Evolutionary conservation across 176 grass and related monocot genomes (phyloP), one percentile per base, ranked within the genome.

Genomic region (Oryza officinalis): DNA sequence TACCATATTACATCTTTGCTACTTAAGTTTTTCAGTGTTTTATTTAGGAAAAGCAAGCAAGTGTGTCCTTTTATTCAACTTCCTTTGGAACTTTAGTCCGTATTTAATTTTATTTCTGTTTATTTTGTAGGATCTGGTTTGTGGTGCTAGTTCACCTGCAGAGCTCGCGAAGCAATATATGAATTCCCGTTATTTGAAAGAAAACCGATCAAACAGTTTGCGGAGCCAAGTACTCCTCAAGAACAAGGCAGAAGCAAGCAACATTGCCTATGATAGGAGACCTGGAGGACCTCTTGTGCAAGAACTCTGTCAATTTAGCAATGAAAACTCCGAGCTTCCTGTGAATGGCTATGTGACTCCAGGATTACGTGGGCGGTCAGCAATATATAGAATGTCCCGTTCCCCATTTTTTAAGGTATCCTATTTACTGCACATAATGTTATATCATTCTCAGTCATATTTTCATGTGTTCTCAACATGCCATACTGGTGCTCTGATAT

Each of bases 151-250:
- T 60, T 88, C 82, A n/a, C 93, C 93, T 41, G 32, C 80, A 33
- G 90, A 95, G 38, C 82, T 95, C 31, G 93, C 90, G 1, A 95
- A 92, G 69, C 79, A 89, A 84, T 90, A 84, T 79, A 95, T 95
- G 93, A 85, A 71, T 81, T 81, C 87, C 49, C 86, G 72, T 41
- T 73, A 75, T 88, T 80, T 18, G 2, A 87, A 47, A 69, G 85
- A 82, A 68, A 74, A 75, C 61, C 85, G 71, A 50, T 60, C 83
- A 4, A 77, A 61, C 78, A 86, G 66, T 78, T 59, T 87, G 66
- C 47, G 54, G 63, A 92, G 79, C 15, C 87, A 67, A 65, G 37
- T 90, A 22, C 80, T 92, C 77, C 67, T 45, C 37, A 72, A 88
- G 41, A 74, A 85, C 63, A 86, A 83, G 65, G 83, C 75, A 46